These are phyloP conservation scores for Iberis pinnata DNA, from an alignment of 345 rosid genomes.

Conservation along the genomic window DNA sequence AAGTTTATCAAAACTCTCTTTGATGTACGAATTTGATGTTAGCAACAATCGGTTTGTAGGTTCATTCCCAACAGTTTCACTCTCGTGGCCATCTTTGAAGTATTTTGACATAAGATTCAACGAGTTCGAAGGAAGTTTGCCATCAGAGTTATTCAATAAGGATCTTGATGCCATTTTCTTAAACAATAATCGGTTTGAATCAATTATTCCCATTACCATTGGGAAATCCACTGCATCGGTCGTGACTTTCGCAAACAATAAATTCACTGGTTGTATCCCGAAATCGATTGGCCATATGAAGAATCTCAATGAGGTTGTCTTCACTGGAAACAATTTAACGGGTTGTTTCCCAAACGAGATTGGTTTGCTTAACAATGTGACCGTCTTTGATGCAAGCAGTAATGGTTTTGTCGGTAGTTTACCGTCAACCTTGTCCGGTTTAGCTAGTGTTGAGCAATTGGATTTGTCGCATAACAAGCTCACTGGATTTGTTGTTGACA, in stretches of 20 bases:
- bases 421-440: constrained; percentile 33
- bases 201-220: constrained; percentile 40
- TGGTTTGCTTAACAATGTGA: constrained; percentile 43
- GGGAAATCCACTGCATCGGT: constrained; percentile 52
- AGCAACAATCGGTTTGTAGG: constrained; percentile 68
- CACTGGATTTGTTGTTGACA: constrained; percentile 42
- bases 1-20: constrained; percentile 36
- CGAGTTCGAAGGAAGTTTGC: constrained; percentile 55
- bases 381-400: constrained; percentile 40
- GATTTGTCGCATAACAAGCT: constrained; percentile 37
- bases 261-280: constrained; percentile 55
- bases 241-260: constrained; percentile 51
- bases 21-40: constrained; percentile 54
- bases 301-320: constrained; percentile 46
- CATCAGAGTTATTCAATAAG: constrained; percentile 41
- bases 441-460: constrained; percentile 34
- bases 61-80: constrained; percentile 37
- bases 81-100: constrained; percentile 39
- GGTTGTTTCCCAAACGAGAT: constrained; percentile 64
- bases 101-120: constrained; percentile 56
- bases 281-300: constrained; percentile 47
- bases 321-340: constrained; percentile 41
- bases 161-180: constrained; percentile 60
- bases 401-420: constrained; percentile 45
- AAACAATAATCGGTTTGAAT: constrained; percentile 53